Conservation (phyloP, 768 basidiomycete species). For the Scleroderma bovista region DNA sequence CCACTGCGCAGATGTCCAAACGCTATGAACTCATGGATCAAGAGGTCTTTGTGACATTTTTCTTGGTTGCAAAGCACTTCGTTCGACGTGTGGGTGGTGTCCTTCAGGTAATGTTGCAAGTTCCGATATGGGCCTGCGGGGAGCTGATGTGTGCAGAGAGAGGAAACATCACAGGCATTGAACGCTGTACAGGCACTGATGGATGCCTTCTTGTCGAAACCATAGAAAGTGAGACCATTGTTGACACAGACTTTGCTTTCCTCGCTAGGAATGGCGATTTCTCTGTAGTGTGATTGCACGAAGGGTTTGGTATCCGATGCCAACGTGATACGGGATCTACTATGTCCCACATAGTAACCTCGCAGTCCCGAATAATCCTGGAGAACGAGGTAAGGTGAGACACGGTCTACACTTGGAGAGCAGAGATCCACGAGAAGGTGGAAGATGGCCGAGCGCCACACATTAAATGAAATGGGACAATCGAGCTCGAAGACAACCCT, state of each 20-base stretch:
- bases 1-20: slow-evolving; percentile 41
- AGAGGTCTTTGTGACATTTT: slow-evolving; percentile 32
- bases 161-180: slow-evolving; percentile 3
- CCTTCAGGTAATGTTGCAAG: slow-evolving; percentile 32
- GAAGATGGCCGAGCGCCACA: slow-evolving; percentile 42
- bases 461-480: slow-evolving; percentile 34
- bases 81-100: slow-evolving; percentile 37
- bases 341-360: background rate
- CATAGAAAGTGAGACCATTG: slow-evolving; percentile 22
- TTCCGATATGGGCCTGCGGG: slow-evolving; percentile 26
- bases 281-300: background rate
- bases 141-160: slow-evolving; percentile 28
- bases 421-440: slow-evolving; percentile 32
- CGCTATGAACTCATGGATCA: slow-evolving; percentile 36
- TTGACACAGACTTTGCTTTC: slow-evolving; percentile 18
- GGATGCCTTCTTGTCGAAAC: slow-evolving; percentile 18
- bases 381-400: background rate
- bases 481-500: slow-evolving; percentile 34
- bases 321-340: slow-evolving; percentile 1
- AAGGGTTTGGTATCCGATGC: slow-evolving; percentile 6
- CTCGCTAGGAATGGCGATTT: background rate
- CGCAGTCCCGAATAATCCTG: slow-evolving; percentile 1
- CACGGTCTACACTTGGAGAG: background rate
- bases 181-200: slow-evolving; percentile 14
- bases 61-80: slow-evolving; percentile 36